Evolutionary conservation across 495 filamentous ascomycete genomes (phyloP), one percentile per base, ranked within the genome.

Genomic region (Talaromyces ruber): DNA sequence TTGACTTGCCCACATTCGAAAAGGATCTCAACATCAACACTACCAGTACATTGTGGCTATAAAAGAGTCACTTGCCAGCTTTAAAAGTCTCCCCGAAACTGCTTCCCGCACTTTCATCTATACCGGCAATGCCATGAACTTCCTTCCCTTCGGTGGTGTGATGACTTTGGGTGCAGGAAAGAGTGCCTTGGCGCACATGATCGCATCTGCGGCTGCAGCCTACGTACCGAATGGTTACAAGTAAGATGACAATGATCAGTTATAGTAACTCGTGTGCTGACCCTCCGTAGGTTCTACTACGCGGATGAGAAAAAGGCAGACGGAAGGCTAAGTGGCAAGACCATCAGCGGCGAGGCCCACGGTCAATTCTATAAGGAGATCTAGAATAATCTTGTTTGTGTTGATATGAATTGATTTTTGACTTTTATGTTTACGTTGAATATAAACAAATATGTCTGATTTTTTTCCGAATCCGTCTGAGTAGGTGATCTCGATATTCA

Each of bases 121-220:
- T 63, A 81, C 79, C 12, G 80, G 80, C 5, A 82, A 82, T 63
- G 72, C 71, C 5, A 63, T 79, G 8, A 81, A 80, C 63, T 66
- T 64, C 0, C 66, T 51, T 1, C 65, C 63, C 28, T 64, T 78
- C 14, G 62, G 70, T 28, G 34, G 52, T 16, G 58, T 81, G 57
- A 47, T 82, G 26, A 58, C 64, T 62, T 57, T 67, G 8, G 79
- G 79, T 21, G 67, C 76, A 6, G 80, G 79, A 0, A 82, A 81
- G 62, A 70, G 75, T 8, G 80, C 72, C 8, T 66, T 70, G 14
- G 73, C 78, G 4, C 76, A 81, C 59, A 71, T 81, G 43, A 78
- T 82, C 50, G 59, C 69, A 55, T 65, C 64, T 61, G 73, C 74
- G n/a, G 69, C 75, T 21, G 62, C 26, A 3, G 74, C 73, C 2